Evolutionary conservation across 2,329 filamentous ascomycete genomes (phyloP).

Genomic region (Ascochyta lentis): DNA sequence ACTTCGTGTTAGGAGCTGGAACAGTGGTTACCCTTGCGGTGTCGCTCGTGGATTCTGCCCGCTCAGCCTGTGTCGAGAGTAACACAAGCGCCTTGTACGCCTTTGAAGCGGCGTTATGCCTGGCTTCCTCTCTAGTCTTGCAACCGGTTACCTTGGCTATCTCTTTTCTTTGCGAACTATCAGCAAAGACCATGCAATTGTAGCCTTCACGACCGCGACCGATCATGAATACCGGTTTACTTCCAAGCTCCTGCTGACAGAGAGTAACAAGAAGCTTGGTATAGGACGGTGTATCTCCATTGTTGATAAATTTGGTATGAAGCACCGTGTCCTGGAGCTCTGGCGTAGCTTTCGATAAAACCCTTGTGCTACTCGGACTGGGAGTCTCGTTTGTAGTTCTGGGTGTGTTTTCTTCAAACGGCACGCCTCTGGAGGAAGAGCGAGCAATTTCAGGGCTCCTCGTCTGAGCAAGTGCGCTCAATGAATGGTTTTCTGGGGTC

Average conservation of each 20-base stretch:
- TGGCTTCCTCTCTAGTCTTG: constrained; percentile 3
- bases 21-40: not conserved
- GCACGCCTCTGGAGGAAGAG: not conserved
- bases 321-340: not conserved
- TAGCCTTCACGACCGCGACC: constrained; percentile 6
- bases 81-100: constrained; percentile 4
- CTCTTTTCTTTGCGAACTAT: not conserved
- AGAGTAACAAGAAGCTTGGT: constrained; percentile 4
- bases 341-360: not conserved
- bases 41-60: too few species aligned
- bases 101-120: not conserved
- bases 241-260: constrained; percentile 5
- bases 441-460: not conserved
- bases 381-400: too few species aligned
- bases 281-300: not conserved
- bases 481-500: not conserved
- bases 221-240: constrained; percentile 4
- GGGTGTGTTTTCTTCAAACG: not conserved
- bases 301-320: not conserved
- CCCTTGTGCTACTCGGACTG: not conserved
- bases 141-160: not conserved
- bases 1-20: not conserved
- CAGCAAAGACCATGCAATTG: constrained; percentile 4
- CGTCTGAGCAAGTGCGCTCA: not conserved
- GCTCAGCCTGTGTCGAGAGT: not conserved